Evolutionary conservation across 106 monocot genomes (phyloP), one percentile per base, ranked within the genome.

Genomic region (Vanilla planifolia): DNA sequence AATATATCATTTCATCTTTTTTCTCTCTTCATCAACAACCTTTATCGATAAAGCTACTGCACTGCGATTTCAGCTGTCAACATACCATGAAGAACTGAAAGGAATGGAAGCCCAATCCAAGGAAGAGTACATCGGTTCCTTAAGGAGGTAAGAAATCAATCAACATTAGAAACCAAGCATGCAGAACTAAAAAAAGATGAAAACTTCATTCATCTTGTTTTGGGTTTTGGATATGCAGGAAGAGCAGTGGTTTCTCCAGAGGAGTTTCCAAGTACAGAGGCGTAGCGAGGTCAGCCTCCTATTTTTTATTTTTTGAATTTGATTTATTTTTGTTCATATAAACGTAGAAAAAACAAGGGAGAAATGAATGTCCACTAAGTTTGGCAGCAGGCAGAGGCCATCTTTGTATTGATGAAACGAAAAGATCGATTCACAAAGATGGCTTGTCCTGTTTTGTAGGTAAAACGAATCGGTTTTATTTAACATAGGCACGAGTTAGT

Each of bases 201-300:
- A 60, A 23, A 32, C 20, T 8, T 24, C 1, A 45, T 16, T 20
- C 19, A 26, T 9, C 1, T 33, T 1, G 0, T 20, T 17, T 6
- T 29, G 3, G 11, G 20, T 22, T 47, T 27, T 45, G 44, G 17
- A 0, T 53, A 26, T 44, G n/a, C 83, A 89, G 89, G 73, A 91
- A 77, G 58, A 91, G 90, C 68, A 91, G 90, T 74, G 90, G 90
- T 9, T 91, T 91, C 62, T 91, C 90, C 15, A 82, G 90, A 69
- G 90, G 90, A 28, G 90, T 86, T 15, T 91, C 90, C 4, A 91
- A 91, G 65, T 91, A 91, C 36, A 82, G 90, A 79, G 90, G 90
- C 0, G 90, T 91, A 1, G 90, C 90, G 62, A 85, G 90, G 90
- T 85, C 84, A 39, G 9, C 43, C 8, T 25, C 17, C 23, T 6